Base-by-base conservation (phyloP, 108 stramenopile genomes). In the Seminavis robusta region DNA sequence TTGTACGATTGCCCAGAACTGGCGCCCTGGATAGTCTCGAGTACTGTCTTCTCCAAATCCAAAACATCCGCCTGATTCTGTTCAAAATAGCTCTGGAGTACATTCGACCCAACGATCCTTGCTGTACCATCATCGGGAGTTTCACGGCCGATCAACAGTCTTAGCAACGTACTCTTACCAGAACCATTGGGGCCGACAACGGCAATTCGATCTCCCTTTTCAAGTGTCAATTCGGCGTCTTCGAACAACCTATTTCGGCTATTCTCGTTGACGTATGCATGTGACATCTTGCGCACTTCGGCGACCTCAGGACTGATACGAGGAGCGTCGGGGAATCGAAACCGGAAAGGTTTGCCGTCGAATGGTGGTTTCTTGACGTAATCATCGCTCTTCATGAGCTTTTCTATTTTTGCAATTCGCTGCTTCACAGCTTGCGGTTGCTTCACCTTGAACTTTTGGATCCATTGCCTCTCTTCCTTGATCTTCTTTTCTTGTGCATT, bases 21-120 rank as follows among this genome's bases (percentile, higher is more conserved):
- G 2, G 88, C 85, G 6, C 54, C 81, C 52, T 92, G 86, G 26
- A 96, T 73, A 0, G 86, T 88, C 25, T 94, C 81, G 3, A 86
- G 9, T 1, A 98, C 97, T n/a, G 89, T 96, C 66, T 86, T 82
- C 27, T 82, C 63, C 39, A 94, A 55, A 62, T 96, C 93, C 17
- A 98, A 64, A 0, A 80, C 94, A 73, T 98, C 97, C 0, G 95
- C 95, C 62, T 94, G 91, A 64, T 98, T 95, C 52, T 98, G 97
- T 74, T 94, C 95, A 72, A 95, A 96, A 57, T 96, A 95, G 32
- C 84, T 78, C 26, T 72, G 61, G n/a, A 75, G 76, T 6, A 95
- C 92, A 62, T 92, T 95, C 29, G 61, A 48, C 4, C 92, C 94
- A 10, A 83, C 69, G 16, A 94, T 68, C 31, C 59, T 54, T 7